Evolutionary conservation across 2,329 filamentous ascomycete species (phyloP).

Genomic region (Ceratocystis cacaofunesta): DNA sequence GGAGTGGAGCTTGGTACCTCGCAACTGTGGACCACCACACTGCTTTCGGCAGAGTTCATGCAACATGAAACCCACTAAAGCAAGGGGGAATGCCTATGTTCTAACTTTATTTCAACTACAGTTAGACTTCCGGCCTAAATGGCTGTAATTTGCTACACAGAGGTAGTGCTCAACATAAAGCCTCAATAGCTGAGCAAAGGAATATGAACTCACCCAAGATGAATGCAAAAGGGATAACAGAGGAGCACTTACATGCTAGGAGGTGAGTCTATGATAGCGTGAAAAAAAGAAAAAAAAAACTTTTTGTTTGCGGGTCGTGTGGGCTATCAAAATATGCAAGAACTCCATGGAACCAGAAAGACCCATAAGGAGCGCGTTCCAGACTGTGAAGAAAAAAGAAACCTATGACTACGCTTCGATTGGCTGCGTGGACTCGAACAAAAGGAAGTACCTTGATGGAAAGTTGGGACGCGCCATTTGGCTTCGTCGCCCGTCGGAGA

Average conservation of each 20-base stretch:
- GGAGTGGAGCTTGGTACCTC: background rate
- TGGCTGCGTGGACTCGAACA: background rate
- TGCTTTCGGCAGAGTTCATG: background rate
- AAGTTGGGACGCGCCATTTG: background rate
- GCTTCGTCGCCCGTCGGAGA: background rate
- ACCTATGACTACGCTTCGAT: background rate
- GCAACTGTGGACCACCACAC: background rate
- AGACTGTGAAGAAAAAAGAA: background rate
- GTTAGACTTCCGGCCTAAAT: background rate
- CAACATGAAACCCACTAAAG: background rate
- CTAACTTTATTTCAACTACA: background rate
- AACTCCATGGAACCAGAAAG: background rate
- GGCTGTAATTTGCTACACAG: background rate
- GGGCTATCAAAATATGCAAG: background rate
- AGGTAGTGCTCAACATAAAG: background rate
- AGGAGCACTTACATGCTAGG: too few species aligned
- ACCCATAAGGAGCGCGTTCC: background rate
- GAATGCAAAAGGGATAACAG: too few species aligned
- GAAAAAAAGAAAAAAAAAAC: background rate
- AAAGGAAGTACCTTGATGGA: background rate
- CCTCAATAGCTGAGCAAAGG: background rate
- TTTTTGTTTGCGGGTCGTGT: background rate
- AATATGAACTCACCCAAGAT: too few species aligned
- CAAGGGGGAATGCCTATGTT: background rate
- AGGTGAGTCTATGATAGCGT: too few species aligned